Conservation (phyloP, 306 rosid species). For the Lathyrus aphaca region DNA sequence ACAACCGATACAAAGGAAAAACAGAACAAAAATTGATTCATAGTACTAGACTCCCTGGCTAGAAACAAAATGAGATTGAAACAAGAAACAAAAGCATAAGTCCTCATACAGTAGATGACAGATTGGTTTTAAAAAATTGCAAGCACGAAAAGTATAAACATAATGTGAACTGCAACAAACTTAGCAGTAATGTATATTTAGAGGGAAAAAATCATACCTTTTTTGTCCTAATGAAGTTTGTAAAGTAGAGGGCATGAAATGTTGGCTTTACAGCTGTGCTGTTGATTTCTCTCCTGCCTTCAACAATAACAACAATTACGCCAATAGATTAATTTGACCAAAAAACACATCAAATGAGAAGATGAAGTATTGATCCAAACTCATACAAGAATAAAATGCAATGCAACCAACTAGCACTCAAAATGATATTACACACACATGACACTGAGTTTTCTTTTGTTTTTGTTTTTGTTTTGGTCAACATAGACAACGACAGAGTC, state of each 20-base stretch:
- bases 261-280: not conserved
- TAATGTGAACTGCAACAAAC: not conserved
- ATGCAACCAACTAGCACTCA: not conserved
- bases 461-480: conserved; percentile 1
- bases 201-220: not conserved
- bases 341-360: not conserved
- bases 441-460: not conserved
- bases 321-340: not conserved
- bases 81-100: not conserved
- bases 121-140: not conserved
- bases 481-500: not conserved
- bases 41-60: not conserved
- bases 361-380: not conserved
- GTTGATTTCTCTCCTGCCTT: not conserved
- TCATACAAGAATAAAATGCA: not conserved
- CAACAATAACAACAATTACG: not conserved
- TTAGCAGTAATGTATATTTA: not conserved
- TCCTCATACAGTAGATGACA: not conserved
- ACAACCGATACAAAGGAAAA: not conserved
- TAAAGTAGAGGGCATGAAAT: not conserved
- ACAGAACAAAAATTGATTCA: not conserved
- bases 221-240: not conserved
- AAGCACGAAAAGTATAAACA: not conserved
- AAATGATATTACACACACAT: not conserved
- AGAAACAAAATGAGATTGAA: not conserved